Percentiles rank a stretch among this genome's conserved stretches.
Evolutionary conservation across 495 filamentous ascomycete species (phyloP).

Genomic region (Neurospora terricola): DNA sequence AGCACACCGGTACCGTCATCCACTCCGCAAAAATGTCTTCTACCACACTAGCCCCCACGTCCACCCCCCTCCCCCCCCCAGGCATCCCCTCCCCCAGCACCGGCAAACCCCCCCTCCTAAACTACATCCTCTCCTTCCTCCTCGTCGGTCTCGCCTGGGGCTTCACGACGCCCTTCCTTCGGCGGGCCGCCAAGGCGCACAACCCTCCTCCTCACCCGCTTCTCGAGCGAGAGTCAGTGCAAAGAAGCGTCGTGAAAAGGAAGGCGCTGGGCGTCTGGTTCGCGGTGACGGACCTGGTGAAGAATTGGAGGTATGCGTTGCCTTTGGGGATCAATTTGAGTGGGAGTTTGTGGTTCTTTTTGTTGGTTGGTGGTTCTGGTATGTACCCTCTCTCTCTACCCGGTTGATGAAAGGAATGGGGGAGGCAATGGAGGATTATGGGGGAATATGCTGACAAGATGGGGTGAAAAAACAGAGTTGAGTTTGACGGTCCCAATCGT

Average conservation of each 20-base stretch:
- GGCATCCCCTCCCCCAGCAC: constrained; percentile 7
- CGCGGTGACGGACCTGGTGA: constrained; percentile 67
- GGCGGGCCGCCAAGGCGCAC: constrained; percentile 52
- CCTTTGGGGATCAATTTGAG: constrained; percentile 85
- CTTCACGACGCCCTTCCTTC: constrained; percentile 64
- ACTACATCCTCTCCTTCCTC: constrained; percentile 79
- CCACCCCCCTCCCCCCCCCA: neutral
- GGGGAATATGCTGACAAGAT: neutral
- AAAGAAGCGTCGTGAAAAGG: constrained; percentile 40
- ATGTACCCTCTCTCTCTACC: too few species aligned
- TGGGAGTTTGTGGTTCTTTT: constrained; percentile 94
- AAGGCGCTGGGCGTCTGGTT: constrained; percentile 51
- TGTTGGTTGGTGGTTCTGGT: constrained; percentile 65
- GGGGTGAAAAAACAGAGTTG: constrained; percentile 47
- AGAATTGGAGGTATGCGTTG: constrained; percentile 75
- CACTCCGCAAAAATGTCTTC: too few species aligned
- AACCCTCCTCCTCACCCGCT: constrained; percentile 42
- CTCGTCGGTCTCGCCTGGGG: constrained; percentile 86
- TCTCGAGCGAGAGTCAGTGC: constrained; percentile 29
- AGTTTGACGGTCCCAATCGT: constrained; percentile 91
- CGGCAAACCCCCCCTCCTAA: constrained; percentile 48
- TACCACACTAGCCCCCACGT: too few species aligned
- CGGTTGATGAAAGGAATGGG: too few species aligned
- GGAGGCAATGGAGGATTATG: too few species aligned
- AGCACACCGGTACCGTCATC: too few species aligned